These are phyloP conservation scores for Coniferiporia weirii DNA, from an alignment of 1,284 basidiomycete species.

Conservation along the genomic window DNA sequence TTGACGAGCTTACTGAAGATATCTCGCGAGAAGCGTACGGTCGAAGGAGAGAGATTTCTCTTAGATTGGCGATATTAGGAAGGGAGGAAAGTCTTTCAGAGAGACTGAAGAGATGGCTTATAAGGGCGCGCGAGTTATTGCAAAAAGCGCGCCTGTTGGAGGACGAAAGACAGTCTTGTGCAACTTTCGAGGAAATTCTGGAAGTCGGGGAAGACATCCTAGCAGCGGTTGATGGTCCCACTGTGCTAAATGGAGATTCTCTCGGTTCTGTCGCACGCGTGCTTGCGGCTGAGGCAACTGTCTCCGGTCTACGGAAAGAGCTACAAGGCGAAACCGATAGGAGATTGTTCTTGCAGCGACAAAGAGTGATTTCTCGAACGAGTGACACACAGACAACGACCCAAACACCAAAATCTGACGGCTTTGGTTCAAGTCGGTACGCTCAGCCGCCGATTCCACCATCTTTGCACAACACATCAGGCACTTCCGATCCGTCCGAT, in stretches of 20 bases:
- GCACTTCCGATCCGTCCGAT: not conserved
- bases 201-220: conserved; percentile 47
- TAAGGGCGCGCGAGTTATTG: conserved; percentile 43
- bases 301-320: conserved; percentile 58
- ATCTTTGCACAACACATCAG: not conserved
- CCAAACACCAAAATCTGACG: not conserved
- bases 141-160: conserved; percentile 21
- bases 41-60: conserved; percentile 64
- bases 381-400: not conserved
- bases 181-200: conserved; percentile 35
- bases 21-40: conserved; percentile 72
- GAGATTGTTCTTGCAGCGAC: conserved; percentile 47
- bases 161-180: conserved; percentile 22
- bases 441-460: not conserved
- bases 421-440: not conserved
- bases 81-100: conserved; percentile 64
- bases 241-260: not conserved
- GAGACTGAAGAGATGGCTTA: conserved; percentile 50
- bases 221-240: conserved; percentile 33
- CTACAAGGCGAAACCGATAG: conserved; percentile 59
- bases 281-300: conserved; percentile 53
- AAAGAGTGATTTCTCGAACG: conserved; percentile 6
- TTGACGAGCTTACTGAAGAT: conserved; percentile 73
- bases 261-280: conserved; percentile 45
- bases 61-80: conserved; percentile 62